phyloP scores from a whole-genome alignment of 1,139 yeast species.

The Waltiozyma sp. region DNA sequence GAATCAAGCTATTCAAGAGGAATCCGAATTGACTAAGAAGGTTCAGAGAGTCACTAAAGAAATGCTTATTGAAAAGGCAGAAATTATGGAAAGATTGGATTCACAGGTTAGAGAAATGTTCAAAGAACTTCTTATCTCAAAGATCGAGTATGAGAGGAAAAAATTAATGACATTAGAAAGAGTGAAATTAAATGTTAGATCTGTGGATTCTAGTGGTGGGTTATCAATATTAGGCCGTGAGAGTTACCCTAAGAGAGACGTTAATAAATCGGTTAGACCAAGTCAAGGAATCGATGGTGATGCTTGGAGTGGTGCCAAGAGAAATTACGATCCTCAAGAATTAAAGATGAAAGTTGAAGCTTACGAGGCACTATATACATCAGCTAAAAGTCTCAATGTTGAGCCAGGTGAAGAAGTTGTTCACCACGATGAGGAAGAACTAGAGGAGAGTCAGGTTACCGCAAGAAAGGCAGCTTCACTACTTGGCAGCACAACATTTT shows the following conservation, averaged over 20 bases:
- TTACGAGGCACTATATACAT: constrained; percentile 21
- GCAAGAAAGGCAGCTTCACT: constrained; percentile 76
- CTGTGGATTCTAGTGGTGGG: constrained; percentile 73
- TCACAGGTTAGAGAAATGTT: constrained; percentile 42
- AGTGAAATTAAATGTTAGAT: constrained; percentile 61
- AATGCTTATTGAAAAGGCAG: constrained; percentile 57
- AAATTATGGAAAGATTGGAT: constrained; percentile 31
- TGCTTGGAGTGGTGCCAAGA: constrained; percentile 51
- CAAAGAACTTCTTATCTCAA: constrained; percentile 51
- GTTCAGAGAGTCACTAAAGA: constrained; percentile 78
- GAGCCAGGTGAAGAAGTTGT: background rate
- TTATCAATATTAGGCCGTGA: constrained; percentile 77
- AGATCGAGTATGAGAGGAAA: constrained; percentile 81
- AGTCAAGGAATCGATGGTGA: constrained; percentile 50
- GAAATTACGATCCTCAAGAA: constrained; percentile 13
- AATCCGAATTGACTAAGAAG: constrained; percentile 63
- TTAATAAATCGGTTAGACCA: constrained; percentile 12
- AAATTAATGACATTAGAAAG: constrained; percentile 67
- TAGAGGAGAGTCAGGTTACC: constrained; percentile 31
- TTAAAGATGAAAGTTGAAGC: constrained; percentile 18
- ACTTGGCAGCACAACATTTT: constrained; percentile 65
- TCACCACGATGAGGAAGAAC: constrained; percentile 7
- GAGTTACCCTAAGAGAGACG: constrained; percentile 32
- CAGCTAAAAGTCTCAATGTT: background rate
- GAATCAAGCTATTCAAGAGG: constrained; percentile 71